Conservation (phyloP, 805 yeast species). For the Ogataea pignaliae region DNA sequence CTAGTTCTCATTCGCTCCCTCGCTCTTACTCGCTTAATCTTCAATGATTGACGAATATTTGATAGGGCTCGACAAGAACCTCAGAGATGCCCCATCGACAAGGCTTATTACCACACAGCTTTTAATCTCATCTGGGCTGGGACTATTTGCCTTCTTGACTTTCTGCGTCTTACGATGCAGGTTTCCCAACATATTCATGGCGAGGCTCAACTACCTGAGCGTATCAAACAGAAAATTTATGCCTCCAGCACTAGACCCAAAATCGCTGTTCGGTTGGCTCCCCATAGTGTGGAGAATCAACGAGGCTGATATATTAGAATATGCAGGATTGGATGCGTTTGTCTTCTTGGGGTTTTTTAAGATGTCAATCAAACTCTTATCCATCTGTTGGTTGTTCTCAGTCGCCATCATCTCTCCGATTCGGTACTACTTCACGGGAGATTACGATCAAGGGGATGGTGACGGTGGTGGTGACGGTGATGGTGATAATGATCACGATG, state of each 20-base stretch:
- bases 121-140: constrained; percentile 62
- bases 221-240: constrained; percentile 37
- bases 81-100: constrained; percentile 30
- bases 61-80: constrained; percentile 16
- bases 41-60: constrained; percentile 15
- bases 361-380: constrained; percentile 71
- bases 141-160: constrained; percentile 58
- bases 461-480: constrained; percentile 22
- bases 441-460: constrained; percentile 58
- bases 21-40: too few species aligned
- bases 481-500: constrained; percentile 12
- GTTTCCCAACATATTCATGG: constrained; percentile 82
- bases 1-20: too few species aligned
- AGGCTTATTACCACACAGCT: constrained; percentile 76
- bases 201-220: constrained; percentile 53
- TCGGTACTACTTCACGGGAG: constrained; percentile 77
- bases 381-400: constrained; percentile 65
- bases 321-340: constrained; percentile 92
- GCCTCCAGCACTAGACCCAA: constrained; percentile 55
- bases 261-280: constrained; percentile 77
- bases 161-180: constrained; percentile 69
- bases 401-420: constrained; percentile 78
- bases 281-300: constrained; percentile 56
- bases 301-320: constrained; percentile 76
- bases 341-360: constrained; percentile 89